Evolutionary conservation across 2,329 filamentous ascomycete genomes (phyloP).

Genomic region (Fusarium sp.): DNA sequence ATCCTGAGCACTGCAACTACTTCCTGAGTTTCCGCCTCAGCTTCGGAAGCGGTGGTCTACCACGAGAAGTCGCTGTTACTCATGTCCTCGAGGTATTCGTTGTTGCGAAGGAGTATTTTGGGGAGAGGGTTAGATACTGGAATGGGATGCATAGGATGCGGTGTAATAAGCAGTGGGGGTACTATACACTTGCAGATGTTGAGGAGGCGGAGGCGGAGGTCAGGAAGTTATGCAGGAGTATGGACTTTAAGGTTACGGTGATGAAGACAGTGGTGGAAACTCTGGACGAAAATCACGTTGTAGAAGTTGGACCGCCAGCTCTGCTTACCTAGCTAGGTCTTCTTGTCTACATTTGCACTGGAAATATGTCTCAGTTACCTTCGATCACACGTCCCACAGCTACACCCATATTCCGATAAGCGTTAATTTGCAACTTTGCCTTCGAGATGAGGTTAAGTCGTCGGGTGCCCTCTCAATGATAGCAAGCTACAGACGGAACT

Average conservation of each 20-base stretch:
- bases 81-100: background rate
- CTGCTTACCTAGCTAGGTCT: background rate
- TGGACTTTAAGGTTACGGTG: background rate
- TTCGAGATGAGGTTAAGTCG: too few species aligned
- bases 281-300: background rate
- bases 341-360: too few species aligned
- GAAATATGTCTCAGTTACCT: background rate
- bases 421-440: rapidly evolving
- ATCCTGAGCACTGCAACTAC: background rate
- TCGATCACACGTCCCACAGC: background rate
- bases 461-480: background rate
- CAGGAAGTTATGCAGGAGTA: background rate
- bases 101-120: background rate
- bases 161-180: background rate
- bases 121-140: background rate
- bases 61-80: background rate
- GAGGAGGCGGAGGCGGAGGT: background rate
- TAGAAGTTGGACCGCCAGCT: background rate
- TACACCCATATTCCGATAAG: background rate
- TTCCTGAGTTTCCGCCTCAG: background rate
- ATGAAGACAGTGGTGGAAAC: background rate
- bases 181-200: background rate
- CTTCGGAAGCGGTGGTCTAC: background rate
- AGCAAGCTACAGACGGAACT: too few species aligned
- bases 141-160: background rate